Percentiles rank a stretch among this genome's conserved stretches.
Evolutionary conservation across 179 eudicot species (phyloP).

Genomic region (Spergularia azorica): DNA sequence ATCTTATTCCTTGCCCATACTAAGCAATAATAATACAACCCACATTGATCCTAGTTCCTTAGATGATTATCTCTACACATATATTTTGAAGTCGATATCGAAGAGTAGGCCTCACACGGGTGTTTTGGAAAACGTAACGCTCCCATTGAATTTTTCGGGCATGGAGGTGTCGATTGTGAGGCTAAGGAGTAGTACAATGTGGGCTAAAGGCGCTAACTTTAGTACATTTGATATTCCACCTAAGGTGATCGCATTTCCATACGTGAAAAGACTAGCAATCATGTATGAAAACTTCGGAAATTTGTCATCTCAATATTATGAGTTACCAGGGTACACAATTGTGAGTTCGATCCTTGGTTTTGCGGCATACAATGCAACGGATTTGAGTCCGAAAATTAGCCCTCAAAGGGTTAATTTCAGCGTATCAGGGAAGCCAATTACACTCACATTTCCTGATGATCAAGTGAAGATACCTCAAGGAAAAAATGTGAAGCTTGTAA

Average conservation of each 20-base stretch:
- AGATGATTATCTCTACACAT: constrained; percentile 43
- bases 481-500: constrained; percentile 3
- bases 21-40: constrained; percentile 1
- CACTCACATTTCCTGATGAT: constrained; percentile 41
- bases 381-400: neutral
- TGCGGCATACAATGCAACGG: constrained; percentile 46
- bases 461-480: neutral
- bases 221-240: constrained; percentile 55
- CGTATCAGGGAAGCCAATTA: constrained; percentile 31
- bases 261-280: constrained; percentile 49
- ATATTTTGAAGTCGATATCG: constrained; percentile 24
- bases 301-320: constrained; percentile 56
- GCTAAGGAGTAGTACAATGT: constrained; percentile 44
- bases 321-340: constrained; percentile 55
- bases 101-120: constrained; percentile 44
- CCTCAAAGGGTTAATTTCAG: constrained; percentile 31
- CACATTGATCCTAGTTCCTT: constrained; percentile 26
- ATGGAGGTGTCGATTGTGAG: constrained; percentile 51
- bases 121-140: constrained; percentile 45
- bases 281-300: constrained; percentile 66
- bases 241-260: constrained; percentile 40
- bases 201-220: constrained; percentile 48
- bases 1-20: constrained; percentile 13
- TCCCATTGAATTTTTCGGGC: constrained; percentile 58
- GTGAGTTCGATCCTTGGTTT: constrained; percentile 59